phyloP scores from a whole-genome alignment of 176 grass and related monocot species.

The Zoysia japonica region DNA sequence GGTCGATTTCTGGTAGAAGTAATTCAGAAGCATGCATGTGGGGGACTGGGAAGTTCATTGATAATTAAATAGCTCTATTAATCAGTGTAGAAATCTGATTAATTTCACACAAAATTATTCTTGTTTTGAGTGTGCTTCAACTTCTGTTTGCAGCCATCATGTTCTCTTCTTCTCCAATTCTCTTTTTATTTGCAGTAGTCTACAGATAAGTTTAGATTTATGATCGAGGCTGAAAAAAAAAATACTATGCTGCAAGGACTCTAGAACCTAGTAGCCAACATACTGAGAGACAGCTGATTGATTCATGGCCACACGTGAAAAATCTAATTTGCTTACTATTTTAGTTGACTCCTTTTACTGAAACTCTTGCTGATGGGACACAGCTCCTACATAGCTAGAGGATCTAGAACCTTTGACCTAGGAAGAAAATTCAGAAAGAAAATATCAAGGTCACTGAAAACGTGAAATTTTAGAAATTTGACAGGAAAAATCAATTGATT shows the following conservation, averaged over 20 bases:
- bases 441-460: too few relatives aligned
- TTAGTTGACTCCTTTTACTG: constrained; percentile 28
- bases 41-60: neutral
- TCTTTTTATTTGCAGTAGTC: neutral
- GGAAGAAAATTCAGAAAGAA: too few relatives aligned
- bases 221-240: neutral
- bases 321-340: constrained; percentile 40
- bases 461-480: too few relatives aligned
- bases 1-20: constrained; percentile 19
- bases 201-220: constrained; percentile 28
- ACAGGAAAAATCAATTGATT: too few relatives aligned
- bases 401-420: neutral
- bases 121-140: constrained; percentile 17
- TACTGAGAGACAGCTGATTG: constrained; percentile 36
- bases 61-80: neutral
- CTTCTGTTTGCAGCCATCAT: neutral
- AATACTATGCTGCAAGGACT: constrained; percentile 25
- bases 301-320: constrained; percentile 42
- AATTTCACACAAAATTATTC: constrained; percentile 3
- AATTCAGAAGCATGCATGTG: constrained; percentile 34
- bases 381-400: constrained; percentile 16
- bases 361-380: constrained; percentile 34
- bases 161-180: constrained; percentile 25
- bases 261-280: constrained; percentile 15
- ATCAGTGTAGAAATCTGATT: constrained; percentile 44